Percentiles rank a stretch among this genome's conserved stretches.
These are phyloP conservation scores for Beauveria asiatica DNA, from an alignment of 2,329 filamentous ascomycete species.

Conservation along the genomic window DNA sequence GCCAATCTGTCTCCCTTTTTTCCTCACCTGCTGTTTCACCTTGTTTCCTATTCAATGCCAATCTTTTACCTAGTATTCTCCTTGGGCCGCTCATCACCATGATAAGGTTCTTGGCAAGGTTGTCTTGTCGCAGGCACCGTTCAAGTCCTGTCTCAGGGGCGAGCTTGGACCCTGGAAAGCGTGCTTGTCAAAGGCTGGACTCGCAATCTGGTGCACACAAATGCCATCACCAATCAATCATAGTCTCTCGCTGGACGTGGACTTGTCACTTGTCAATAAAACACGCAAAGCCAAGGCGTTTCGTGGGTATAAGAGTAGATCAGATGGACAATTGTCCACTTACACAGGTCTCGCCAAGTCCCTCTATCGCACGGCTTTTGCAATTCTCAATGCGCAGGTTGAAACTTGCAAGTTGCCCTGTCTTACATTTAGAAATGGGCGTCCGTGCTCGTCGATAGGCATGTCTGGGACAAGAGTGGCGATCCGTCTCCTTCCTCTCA, in stretches of 20 bases:
- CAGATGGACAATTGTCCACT: slow-evolving; percentile 7
- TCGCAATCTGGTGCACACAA: background rate
- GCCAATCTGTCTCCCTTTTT: slow-evolving; percentile 1
- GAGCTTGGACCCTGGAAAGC: slow-evolving; percentile 5
- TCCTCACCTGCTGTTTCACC: slow-evolving; percentile 2
- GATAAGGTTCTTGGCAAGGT: slow-evolving; percentile 9
- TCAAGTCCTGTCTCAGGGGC: slow-evolving; percentile 5
- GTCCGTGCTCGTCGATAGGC: slow-evolving; percentile 1
- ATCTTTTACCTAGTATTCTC: background rate
- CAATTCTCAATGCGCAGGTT: background rate
- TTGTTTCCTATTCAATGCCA: background rate
- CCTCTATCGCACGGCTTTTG: background rate
- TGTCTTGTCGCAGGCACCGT: slow-evolving; percentile 3
- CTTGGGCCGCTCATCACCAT: background rate
- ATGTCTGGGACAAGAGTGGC: background rate
- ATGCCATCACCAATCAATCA: background rate
- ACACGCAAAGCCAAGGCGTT: background rate
- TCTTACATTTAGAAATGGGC: background rate
- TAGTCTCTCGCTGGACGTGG: background rate
- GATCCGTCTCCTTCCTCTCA: background rate
- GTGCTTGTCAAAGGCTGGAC: background rate
- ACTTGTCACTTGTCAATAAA: background rate
- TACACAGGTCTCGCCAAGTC: slow-evolving; percentile 8
- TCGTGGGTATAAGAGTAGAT: background rate
- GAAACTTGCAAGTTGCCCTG: slow-evolving; percentile 4